These are phyloP conservation scores for Monosporozyma solicola DNA, from an alignment of 805 yeast genomes.

Conservation along the genomic window DNA sequence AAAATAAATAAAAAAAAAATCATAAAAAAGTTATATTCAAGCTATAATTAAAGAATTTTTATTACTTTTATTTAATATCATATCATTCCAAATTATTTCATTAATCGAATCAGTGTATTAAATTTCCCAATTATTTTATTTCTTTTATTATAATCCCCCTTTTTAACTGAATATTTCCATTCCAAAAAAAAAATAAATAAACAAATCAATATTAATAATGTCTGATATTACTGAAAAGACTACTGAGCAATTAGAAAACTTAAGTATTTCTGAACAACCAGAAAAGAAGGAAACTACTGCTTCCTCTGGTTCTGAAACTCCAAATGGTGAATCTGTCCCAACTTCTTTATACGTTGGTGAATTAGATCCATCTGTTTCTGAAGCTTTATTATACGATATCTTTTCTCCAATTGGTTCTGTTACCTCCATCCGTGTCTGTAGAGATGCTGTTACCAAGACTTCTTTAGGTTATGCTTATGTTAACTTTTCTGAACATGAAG, in stretches of 20 bases:
- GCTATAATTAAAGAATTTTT: background rate
- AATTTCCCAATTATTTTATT: background rate
- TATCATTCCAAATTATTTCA: background rate
- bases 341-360: slow-evolving; percentile 97
- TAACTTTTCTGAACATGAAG: slow-evolving; percentile 81
- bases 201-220: slow-evolving; percentile 18
- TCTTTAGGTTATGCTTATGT: slow-evolving; percentile 98
- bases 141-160: background rate
- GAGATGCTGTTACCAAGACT: slow-evolving; percentile 94
- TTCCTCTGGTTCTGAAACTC: slow-evolving; percentile 18
- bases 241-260: slow-evolving; percentile 30
- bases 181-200: slow-evolving; percentile 10
- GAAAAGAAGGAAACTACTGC: slow-evolving; percentile 25
- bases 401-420: slow-evolving; percentile 94
- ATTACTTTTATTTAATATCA: background rate
- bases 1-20: background rate
- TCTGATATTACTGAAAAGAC: slow-evolving; percentile 32
- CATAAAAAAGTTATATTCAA: background rate
- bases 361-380: slow-evolving; percentile 84
- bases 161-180: background rate
- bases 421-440: slow-evolving; percentile 94
- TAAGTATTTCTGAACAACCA: slow-evolving; percentile 26
- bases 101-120: background rate
- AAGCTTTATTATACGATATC: slow-evolving; percentile 88
- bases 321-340: slow-evolving; percentile 39